Evolutionary conservation across 345 rosid genomes (phyloP), one percentile per base, ranked within the genome.

Genomic region (Aethionema arabicum): DNA sequence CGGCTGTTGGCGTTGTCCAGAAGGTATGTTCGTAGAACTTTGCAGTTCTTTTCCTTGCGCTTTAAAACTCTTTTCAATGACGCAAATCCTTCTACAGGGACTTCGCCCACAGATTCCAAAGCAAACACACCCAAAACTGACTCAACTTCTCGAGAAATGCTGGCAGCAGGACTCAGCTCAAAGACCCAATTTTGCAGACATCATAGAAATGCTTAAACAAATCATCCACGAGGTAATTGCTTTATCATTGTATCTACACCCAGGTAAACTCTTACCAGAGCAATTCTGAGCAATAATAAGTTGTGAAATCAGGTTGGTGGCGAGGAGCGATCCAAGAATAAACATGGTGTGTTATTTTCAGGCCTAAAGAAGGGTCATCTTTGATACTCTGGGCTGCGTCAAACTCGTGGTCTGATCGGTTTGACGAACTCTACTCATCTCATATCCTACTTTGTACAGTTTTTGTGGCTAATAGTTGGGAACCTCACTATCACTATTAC

Each of bases 1-100:
- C 96, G 32, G 96, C 97, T 32, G 88, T 87, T 5, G 95, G 96
- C 13, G 96, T 90, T 66, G 96, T 87, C 70, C 95, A 90, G 74
- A 90, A 84, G 90, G 97, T 90, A 76, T 49, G 54, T 42, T 8
- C 42, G 8, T 59, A 35, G 9, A 50, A 54, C 11, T 54, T 36
- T 12, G 12, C n/a, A 7, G 9, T 9, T 56, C 36, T 57, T 12
- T 43, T 38, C 38, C 41, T 47, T 7, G 27, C 49, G 5, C 15
- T 63, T 15, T 42, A 27, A 39, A n/a, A 37, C 13, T 11, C 5
- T n/a, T 10, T 64, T 41, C 61, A 14, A 9, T 53, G 46, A 32
- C 32, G 49, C 4, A 37, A 42, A 67, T 21, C 35, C 29, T 33
- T 15, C 57, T 38, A 8, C 55, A 87, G 96, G 87, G 80, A 58